A percentile compares a stretch with the other conserved stretches of the same genome.
These are phyloP conservation scores for Torulaspora franciscae DNA, from an alignment of 805 yeast species.

Conservation along the genomic window DNA sequence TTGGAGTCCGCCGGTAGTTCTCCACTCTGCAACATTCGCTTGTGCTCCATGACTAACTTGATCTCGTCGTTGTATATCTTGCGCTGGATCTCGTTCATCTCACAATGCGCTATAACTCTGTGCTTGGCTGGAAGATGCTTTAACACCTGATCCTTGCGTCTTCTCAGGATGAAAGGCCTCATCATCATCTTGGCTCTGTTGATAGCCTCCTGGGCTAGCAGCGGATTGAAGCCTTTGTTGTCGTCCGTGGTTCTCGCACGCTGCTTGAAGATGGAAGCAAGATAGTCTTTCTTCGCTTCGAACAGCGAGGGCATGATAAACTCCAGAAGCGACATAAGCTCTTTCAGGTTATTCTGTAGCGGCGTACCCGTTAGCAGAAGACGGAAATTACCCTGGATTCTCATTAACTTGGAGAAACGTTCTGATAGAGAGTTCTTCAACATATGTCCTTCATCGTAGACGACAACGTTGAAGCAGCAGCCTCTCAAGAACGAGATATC, in stretches of 20 bases:
- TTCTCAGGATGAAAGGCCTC: slow-evolving; percentile 93
- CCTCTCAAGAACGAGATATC: slow-evolving; percentile 76
- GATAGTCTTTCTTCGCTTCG: slow-evolving; percentile 73
- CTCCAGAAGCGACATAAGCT: slow-evolving; percentile 81
- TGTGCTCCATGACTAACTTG: slow-evolving; percentile 36
- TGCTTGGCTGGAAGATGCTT: slow-evolving; percentile 79
- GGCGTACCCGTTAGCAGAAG: slow-evolving; percentile 94
- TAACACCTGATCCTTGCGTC: slow-evolving; percentile 88
- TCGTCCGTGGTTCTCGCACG: slow-evolving; percentile 64
- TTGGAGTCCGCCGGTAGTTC: slow-evolving; percentile 20
- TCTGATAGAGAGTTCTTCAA: slow-evolving; percentile 85
- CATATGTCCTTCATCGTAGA: slow-evolving; percentile 98
- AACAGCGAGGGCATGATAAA: slow-evolving; percentile 85
- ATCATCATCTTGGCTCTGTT: slow-evolving; percentile 93
- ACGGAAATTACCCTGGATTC: slow-evolving; percentile 75
- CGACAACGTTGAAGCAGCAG: slow-evolving; percentile 76
- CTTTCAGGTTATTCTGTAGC: slow-evolving; percentile 85
- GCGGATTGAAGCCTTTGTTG: slow-evolving; percentile 60
- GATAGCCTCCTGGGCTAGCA: slow-evolving; percentile 86
- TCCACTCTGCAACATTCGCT: slow-evolving; percentile 27
- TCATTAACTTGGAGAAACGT: slow-evolving; percentile 82
- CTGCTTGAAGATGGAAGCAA: slow-evolving; percentile 80
- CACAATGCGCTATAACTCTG: slow-evolving; percentile 61
- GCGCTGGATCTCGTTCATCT: slow-evolving; percentile 49
- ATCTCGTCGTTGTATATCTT: slow-evolving; percentile 60